Evolutionary conservation across 2,329 filamentous ascomycete species (phyloP).

Genomic region (Monosporascus sp.): DNA sequence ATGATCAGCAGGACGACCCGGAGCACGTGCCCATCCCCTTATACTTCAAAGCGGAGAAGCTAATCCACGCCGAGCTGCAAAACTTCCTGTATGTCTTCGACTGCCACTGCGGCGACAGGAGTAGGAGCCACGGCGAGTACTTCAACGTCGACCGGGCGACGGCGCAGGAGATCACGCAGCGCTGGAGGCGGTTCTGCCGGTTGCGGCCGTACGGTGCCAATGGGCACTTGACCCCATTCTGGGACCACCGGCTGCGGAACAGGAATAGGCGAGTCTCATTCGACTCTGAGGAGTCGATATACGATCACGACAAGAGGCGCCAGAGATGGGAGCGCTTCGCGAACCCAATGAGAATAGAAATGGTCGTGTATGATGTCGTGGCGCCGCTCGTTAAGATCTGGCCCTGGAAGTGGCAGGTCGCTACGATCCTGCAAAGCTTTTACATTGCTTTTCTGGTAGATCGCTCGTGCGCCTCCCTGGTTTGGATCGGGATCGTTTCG

Average conservation of each 20-base stretch:
- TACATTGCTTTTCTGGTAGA: neutral
- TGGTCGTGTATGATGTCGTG: neutral
- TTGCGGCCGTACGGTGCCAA: constrained; percentile 2
- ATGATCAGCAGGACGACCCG: constrained; percentile 4
- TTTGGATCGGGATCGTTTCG: neutral
- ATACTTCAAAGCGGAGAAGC: constrained; percentile 1
- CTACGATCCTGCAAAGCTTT: neutral
- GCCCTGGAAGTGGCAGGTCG: neutral
- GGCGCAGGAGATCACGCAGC: neutral
- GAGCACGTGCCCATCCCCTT: constrained; percentile 4
- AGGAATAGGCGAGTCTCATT: neutral
- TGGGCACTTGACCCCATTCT: constrained; percentile 4
- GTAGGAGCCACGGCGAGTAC: constrained; percentile 3
- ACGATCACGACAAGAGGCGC: neutral
- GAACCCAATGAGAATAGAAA: neutral
- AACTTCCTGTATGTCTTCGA: neutral
- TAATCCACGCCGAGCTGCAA: constrained; percentile 4
- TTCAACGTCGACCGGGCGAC: constrained; percentile 2
- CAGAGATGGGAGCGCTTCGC: neutral
- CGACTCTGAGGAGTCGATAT: neutral
- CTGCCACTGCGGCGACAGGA: neutral
- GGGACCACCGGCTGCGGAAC: constrained; percentile 1
- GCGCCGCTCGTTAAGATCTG: neutral
- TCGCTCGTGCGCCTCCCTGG: neutral
- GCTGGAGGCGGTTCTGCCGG: constrained; percentile 5